Evolutionary conservation across 768 basidiomycete species (phyloP), one percentile per base, ranked within the genome.

Genomic region (Amanita thiersii): DNA sequence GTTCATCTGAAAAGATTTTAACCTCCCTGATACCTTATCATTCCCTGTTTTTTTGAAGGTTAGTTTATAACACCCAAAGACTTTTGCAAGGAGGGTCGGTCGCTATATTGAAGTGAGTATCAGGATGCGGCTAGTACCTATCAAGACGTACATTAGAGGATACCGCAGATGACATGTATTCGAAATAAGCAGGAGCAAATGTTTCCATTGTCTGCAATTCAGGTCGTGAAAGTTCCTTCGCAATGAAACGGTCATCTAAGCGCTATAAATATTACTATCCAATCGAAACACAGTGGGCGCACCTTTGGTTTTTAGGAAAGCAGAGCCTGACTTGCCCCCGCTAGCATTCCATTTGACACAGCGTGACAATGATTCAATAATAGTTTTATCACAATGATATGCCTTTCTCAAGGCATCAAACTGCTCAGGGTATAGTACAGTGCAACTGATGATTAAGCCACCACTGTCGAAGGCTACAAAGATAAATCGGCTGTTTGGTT

Each of bases 151-250:
- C 92, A 50, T 87, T 79, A 26, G 82, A 81, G 39, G 79, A 76
- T 11, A 96, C 80, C 2, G 91, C 87, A n/a, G 86, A 89, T 1
- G 90, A 86, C 84, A 97, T 93, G 57, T 98, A 99, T 47, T 93
- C 86, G 53, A 99, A 98, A 59, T 99, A 99, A 1, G 89, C 86
- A 0, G 94, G 96, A 10, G 91, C 94, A 61, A 99, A 98, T 0
- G 86, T 88, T 51, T 93, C 89, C 80, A 98, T 87, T 0, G 89
- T 88, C 56, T 94, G 89, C 50, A 97, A 65, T 55, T 99, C 96
- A 21, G 86, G 72, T 44, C 77, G 74, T 0, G 93, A 94, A 19
- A 98, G 74, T 51, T 97, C 94, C 54, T 99, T 99, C 24, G 94
- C 90, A 50, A 99, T 96, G 70, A 98, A 98, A 4, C 96, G 90